Conservation (phyloP, 768 basidiomycete genomes). For the Leccinum sublutescens region DNA sequence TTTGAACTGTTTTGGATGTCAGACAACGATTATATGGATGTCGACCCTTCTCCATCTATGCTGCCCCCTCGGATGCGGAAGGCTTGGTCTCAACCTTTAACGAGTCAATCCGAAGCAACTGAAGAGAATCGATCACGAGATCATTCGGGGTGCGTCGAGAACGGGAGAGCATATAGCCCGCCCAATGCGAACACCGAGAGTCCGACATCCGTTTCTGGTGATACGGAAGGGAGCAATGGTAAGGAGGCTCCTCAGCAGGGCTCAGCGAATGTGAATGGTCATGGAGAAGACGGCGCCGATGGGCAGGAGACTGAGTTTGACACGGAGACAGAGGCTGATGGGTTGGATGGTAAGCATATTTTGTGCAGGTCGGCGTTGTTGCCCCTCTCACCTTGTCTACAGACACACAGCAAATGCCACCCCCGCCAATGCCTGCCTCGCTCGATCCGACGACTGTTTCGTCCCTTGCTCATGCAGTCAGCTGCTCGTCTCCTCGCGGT, state of each 20-base stretch:
- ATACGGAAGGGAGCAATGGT: slow-evolving; percentile 1
- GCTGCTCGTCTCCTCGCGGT: slow-evolving; percentile 22
- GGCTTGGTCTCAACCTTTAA: slow-evolving; percentile 31
- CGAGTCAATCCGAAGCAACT: slow-evolving; percentile 1
- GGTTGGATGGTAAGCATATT: slow-evolving; percentile 20
- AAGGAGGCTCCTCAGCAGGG: neutral
- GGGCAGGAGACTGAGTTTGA: slow-evolving; percentile 34
- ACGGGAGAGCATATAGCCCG: slow-evolving; percentile 17
- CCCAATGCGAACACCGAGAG: slow-evolving; percentile 19
- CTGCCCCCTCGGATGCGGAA: slow-evolving; percentile 70
- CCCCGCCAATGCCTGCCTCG: slow-evolving; percentile 48
- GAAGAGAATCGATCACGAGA: slow-evolving; percentile 2
- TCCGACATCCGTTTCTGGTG: slow-evolving; percentile 14
- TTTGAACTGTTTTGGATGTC: neutral
- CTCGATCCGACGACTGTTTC: slow-evolving; percentile 41
- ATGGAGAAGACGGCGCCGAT: slow-evolving; percentile 17
- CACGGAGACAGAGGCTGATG: slow-evolving; percentile 31
- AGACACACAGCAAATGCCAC: slow-evolving; percentile 48
- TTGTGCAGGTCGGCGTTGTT: neutral
- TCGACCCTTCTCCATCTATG: slow-evolving; percentile 14
- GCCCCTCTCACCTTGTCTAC: neutral
- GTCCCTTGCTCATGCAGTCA: slow-evolving; percentile 21
- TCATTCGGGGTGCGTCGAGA: slow-evolving; percentile 1
- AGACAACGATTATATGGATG: slow-evolving; percentile 16
- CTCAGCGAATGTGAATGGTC: neutral